A percentile compares a stretch with the other conserved stretches of the same genome.
Conservation (phyloP, 495 filamentous ascomycete species). For the Penicillium odoratum region DNA sequence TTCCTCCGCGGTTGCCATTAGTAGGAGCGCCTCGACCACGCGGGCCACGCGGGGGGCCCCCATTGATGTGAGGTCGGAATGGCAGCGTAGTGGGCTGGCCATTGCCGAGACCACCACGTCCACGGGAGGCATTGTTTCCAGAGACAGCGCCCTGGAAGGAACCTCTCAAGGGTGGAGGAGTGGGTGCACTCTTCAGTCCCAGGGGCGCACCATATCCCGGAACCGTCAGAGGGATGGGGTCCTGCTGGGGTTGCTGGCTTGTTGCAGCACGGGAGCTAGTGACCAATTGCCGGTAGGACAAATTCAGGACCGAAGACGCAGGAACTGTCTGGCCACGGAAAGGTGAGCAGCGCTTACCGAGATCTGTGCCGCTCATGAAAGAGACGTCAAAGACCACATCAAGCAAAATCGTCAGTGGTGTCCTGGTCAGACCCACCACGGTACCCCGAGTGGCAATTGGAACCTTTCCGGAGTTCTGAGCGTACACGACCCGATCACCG, state of each 20-base stretch:
- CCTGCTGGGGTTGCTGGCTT: constrained; percentile 52
- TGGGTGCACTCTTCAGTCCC: constrained; percentile 62
- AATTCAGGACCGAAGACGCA: constrained; percentile 78
- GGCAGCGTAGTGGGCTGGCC: constrained; percentile 39
- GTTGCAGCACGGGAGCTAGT: constrained; percentile 70
- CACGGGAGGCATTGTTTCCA: constrained; percentile 31
- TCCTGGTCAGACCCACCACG: constrained; percentile 86
- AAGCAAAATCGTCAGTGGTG: constrained; percentile 73
- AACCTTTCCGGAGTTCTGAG: constrained; percentile 89
- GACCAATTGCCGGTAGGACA: constrained; percentile 78
- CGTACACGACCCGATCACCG: constrained; percentile 91
- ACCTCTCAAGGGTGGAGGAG: constrained; percentile 68
- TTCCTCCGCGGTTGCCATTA: constrained; percentile 15
- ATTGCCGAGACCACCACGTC: constrained; percentile 43
- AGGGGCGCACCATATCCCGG: constrained; percentile 60
- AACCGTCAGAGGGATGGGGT: constrained; percentile 56
- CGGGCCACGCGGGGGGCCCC: constrained; percentile 31
- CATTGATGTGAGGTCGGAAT: constrained; percentile 37
- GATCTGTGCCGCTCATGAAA: constrained; percentile 93
- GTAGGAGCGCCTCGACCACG: constrained; percentile 33
- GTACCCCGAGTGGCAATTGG: constrained; percentile 91
- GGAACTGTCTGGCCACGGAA: constrained; percentile 95
- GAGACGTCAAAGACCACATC: constrained; percentile 91
- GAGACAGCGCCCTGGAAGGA: constrained; percentile 70
- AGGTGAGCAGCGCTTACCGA: constrained; percentile 86